Evolutionary conservation across 1,139 yeast genomes (phyloP).

Genomic region (Taiozyma sp.): DNA sequence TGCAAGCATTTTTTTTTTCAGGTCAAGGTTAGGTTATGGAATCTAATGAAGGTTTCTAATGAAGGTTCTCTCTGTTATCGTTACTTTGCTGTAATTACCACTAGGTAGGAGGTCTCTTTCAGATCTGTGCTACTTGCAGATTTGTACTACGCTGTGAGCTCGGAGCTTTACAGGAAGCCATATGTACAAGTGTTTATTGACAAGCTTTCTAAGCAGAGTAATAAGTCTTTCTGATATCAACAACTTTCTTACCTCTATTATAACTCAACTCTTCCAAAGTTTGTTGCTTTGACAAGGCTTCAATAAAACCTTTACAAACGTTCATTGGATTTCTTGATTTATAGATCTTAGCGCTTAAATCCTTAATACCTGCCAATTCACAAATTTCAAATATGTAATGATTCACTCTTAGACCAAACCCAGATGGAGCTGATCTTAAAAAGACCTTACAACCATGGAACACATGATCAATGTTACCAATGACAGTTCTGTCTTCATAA

Average conservation of each 20-base stretch:
- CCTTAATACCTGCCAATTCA: slow-evolving; percentile 92
- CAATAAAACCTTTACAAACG: slow-evolving; percentile 86
- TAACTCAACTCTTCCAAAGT: slow-evolving; percentile 85
- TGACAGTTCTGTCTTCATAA: slow-evolving; percentile 86
- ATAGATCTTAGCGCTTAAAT: slow-evolving; percentile 85
- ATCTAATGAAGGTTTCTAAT: not conserved
- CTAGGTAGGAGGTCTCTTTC: not conserved
- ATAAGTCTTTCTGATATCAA: slow-evolving; percentile 88
- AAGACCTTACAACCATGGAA: slow-evolving; percentile 84
- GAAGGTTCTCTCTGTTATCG: not conserved
- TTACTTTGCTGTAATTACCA: not conserved
- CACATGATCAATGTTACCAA: slow-evolving; percentile 79
- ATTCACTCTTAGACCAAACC: slow-evolving; percentile 91
- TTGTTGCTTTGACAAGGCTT: slow-evolving; percentile 75
- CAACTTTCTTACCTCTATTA: slow-evolving; percentile 92
- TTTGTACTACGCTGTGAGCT: too few species aligned
- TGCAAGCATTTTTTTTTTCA: not conserved
- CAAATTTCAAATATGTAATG: slow-evolving; percentile 90
- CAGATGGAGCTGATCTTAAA: slow-evolving; percentile 86
- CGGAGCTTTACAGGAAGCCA: not conserved
- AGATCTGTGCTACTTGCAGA: too few species aligned
- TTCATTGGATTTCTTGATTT: slow-evolving; percentile 94
- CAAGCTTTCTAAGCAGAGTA: slow-evolving; percentile 40
- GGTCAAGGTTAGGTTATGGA: not conserved
- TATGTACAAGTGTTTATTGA: not conserved